A percentile compares a stretch with the other conserved stretches of the same genome.
These are phyloP conservation scores for Solanum acaule DNA, from an alignment of 257 asterid genomes.

Conservation along the genomic window DNA sequence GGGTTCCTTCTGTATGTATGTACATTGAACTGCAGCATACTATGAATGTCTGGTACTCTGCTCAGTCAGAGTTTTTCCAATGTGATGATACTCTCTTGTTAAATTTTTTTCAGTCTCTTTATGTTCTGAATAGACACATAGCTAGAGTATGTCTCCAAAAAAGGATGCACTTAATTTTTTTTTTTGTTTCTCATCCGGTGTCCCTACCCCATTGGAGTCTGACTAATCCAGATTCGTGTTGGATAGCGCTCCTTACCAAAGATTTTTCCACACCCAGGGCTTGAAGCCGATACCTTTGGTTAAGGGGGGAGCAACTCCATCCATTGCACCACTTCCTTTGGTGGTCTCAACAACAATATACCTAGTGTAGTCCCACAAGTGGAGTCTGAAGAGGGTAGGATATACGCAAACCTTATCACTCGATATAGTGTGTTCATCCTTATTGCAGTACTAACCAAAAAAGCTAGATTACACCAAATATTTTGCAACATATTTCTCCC, in stretches of 20 bases:
- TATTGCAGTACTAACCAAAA: not conserved
- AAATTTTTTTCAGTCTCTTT: not conserved
- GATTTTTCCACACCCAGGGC: not conserved
- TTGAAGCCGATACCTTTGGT: not conserved
- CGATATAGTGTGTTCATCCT: not conserved
- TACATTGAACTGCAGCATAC: slow-evolving; percentile 2
- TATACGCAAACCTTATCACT: not conserved
- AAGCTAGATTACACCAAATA: not conserved
- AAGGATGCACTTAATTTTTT: not conserved
- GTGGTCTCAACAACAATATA: not conserved
- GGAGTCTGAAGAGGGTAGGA: not conserved
- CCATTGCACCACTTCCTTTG: not conserved
- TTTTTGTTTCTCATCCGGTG: not conserved
- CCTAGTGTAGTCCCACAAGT: not conserved
- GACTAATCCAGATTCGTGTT: not conserved
- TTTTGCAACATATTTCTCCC: not conserved
- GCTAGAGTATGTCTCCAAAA: not conserved
- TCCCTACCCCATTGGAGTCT: not conserved
- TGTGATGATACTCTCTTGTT: not conserved
- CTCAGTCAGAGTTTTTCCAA: not conserved
- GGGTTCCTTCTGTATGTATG: not conserved
- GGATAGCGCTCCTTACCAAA: not conserved
- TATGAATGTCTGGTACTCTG: not conserved
- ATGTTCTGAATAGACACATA: not conserved
- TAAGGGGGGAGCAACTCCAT: not conserved